Conservation (phyloP, 2,329 filamentous ascomycete species). For the Leptographium lundbergii region DNA sequence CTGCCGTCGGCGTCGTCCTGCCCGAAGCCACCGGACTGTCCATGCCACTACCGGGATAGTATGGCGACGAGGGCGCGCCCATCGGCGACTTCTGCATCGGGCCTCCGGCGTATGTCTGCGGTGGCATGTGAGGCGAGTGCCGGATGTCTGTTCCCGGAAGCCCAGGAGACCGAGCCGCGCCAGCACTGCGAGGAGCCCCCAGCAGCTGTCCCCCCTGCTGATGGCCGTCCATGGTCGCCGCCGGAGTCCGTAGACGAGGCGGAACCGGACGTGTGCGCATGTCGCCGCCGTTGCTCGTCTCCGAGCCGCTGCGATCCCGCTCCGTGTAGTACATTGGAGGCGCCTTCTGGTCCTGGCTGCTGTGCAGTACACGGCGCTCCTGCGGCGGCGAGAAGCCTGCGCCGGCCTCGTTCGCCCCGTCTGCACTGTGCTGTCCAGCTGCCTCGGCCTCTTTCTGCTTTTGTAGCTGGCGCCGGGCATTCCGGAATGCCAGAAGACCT, state of each 20-base stretch:
- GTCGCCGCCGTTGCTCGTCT: slow-evolving; percentile 31
- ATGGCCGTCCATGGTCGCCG: background rate
- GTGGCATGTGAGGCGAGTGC: slow-evolving; percentile 34
- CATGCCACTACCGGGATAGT: slow-evolving; percentile 2
- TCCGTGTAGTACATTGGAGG: slow-evolving; percentile 34
- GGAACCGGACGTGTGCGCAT: background rate
- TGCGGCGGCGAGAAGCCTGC: background rate
- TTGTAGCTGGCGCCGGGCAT: slow-evolving; percentile 44
- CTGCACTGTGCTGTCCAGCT: slow-evolving; percentile 24
- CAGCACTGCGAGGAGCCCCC: slow-evolving; percentile 7
- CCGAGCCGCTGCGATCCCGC: slow-evolving; percentile 42
- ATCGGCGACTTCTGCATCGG: slow-evolving; percentile 23
- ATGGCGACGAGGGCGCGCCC: slow-evolving; percentile 20
- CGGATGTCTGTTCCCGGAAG: slow-evolving; percentile 35
- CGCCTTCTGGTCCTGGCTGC: slow-evolving; percentile 26
- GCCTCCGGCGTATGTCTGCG: slow-evolving; percentile 23
- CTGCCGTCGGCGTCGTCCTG: slow-evolving; percentile 19
- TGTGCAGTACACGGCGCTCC: slow-evolving; percentile 10
- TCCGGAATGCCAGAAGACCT: slow-evolving; percentile 43
- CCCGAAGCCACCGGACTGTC: slow-evolving; percentile 14
- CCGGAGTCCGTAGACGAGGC: slow-evolving; percentile 3
- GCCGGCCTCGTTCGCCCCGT: background rate
- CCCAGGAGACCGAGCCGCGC: slow-evolving; percentile 29
- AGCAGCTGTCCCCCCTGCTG: slow-evolving; percentile 12
- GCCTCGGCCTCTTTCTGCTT: slow-evolving; percentile 40